phyloP scores from a whole-genome alignment of 345 rosid genomes.

The Eucalyptus globulus region DNA sequence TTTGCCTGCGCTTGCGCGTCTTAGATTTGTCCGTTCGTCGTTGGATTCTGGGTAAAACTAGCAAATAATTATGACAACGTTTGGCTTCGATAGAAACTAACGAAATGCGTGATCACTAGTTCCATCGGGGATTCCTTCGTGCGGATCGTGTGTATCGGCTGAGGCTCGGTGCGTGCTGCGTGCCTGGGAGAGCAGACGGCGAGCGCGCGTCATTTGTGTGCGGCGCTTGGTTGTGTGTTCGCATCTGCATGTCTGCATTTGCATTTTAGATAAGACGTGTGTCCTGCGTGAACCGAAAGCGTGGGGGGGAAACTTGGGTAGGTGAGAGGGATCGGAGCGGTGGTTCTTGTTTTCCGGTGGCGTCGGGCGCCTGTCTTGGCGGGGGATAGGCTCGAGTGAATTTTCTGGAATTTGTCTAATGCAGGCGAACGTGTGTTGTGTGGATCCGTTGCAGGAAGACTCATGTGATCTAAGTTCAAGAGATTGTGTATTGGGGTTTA shows the following conservation, averaged over 20 bases:
- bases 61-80: fast-evolving
- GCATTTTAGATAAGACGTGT: neutral
- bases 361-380: neutral
- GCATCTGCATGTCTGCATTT: neutral
- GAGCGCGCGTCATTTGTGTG: neutral
- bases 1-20: neutral
- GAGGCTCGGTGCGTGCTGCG: neutral
- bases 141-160: neutral
- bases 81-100: neutral
- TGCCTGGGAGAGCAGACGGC: neutral
- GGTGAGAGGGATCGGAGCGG: neutral
- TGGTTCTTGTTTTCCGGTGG: neutral
- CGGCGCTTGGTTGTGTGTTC: neutral
- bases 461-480: neutral
- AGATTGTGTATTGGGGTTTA: neutral
- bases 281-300: neutral
- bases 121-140: neutral
- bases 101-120: neutral
- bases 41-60: neutral
- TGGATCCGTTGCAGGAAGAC: neutral
- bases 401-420: neutral
- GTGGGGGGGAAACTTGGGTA: neutral
- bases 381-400: neutral
- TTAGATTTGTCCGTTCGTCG: neutral
- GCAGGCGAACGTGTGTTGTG: neutral